Percentiles rank a stretch among this genome's conserved stretches.
phyloP scores from a whole-genome alignment of 768 basidiomycete species.

The Russula ochroleuca region DNA sequence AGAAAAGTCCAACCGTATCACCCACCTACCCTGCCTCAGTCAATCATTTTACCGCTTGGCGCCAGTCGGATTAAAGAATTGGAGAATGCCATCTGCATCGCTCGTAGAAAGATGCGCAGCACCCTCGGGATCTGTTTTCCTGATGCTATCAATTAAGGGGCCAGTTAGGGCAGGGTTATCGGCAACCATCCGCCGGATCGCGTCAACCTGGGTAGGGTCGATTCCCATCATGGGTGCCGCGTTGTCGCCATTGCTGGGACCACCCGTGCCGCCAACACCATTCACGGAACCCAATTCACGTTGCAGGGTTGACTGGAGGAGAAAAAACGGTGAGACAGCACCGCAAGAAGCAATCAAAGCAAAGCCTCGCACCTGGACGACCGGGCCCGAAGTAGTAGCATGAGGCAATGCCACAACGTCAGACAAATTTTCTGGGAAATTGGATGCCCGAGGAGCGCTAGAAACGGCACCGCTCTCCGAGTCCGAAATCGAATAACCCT shows the following conservation, averaged over 20 bases:
- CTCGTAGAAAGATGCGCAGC: slow-evolving; percentile 55
- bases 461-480: no score
- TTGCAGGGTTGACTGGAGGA: slow-evolving; percentile 60
- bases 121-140: slow-evolving; percentile 65
- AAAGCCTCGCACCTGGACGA: slow-evolving; percentile 48
- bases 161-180: slow-evolving; percentile 78
- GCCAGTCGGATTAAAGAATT: neutral
- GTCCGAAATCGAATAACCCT: no score
- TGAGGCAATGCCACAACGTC: no score
- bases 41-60: no score
- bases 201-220: slow-evolving; percentile 57
- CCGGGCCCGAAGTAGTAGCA: no score
- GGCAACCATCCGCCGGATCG: slow-evolving; percentile 66
- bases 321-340: neutral
- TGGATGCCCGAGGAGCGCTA: no score
- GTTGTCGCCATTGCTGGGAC: neutral
- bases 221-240: neutral
- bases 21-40: no score
- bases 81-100: slow-evolving; percentile 68
- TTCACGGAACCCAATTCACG: slow-evolving; percentile 40
- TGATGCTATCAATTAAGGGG: slow-evolving; percentile 78
- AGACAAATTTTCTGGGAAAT: no score
- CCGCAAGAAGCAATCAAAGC: neutral
- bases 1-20: no score
- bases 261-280: slow-evolving; percentile 45